Conservation (phyloP, 306 rosid species). For the Fragaria ananassa region DNA sequence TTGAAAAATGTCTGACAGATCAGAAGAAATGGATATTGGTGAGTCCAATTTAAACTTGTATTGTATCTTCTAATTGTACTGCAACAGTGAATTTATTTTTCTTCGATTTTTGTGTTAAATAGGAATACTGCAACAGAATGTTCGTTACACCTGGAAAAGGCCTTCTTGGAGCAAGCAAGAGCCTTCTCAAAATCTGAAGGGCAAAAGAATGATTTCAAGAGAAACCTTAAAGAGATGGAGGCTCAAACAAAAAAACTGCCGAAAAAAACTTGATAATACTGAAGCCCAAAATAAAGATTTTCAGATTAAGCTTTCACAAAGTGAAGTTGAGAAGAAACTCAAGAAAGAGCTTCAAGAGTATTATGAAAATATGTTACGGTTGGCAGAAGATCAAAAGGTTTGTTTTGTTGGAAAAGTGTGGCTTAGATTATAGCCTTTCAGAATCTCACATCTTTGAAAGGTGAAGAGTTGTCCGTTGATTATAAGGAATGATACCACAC, state of each 20-base stretch:
- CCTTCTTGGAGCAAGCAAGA: background rate
- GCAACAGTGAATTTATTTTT: background rate
- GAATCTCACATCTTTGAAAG: too few species aligned
- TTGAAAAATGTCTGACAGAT: too few species aligned
- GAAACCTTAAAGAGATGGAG: too few species aligned
- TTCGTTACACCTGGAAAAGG: background rate
- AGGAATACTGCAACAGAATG: background rate
- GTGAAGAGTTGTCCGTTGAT: too few species aligned
- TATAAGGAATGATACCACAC: too few species aligned
- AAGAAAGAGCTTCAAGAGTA: too few species aligned
- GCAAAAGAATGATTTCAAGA: too few species aligned
- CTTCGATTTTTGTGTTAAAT: too few species aligned
- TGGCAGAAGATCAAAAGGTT: constrained; percentile 68
- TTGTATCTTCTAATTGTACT: background rate
- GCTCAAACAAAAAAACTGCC: background rate
- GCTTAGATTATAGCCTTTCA: too few species aligned
- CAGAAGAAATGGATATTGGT: background rate
- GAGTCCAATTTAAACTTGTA: background rate
- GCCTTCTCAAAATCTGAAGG: background rate
- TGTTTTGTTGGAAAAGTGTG: background rate
- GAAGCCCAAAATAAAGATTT: background rate
- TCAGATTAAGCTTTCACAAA: background rate
- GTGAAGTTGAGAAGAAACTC: too few species aligned
- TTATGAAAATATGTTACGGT: constrained; percentile 42
- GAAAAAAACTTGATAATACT: background rate